These are phyloP conservation scores for Vanilla planifolia DNA, from an alignment of 106 monocot genomes.

Conservation along the genomic window DNA sequence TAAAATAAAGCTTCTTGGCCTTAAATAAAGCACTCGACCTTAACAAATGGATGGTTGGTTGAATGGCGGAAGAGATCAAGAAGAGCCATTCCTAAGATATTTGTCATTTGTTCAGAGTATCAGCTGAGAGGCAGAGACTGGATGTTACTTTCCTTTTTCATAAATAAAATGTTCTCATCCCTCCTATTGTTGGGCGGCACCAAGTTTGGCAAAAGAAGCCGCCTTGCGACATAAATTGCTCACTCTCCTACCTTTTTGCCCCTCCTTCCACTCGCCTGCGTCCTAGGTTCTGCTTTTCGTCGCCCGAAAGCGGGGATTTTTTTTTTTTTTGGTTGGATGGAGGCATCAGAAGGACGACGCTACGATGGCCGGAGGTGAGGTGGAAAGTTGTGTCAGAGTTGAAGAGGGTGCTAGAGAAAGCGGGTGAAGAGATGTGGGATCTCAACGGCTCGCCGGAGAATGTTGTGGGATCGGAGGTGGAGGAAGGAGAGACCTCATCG, in stretches of 20 bases:
- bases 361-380: background rate
- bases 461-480: constrained; percentile 7
- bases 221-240: constrained; percentile 1
- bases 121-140: background rate
- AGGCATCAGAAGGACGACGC: constrained; percentile 4
- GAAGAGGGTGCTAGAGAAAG: too few relatives aligned
- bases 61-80: background rate
- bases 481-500: background rate
- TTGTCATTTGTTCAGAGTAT: too few relatives aligned
- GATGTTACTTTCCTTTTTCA: constrained; percentile 4
- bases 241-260: background rate
- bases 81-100: too few relatives aligned
- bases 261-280: background rate
- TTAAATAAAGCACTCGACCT: background rate
- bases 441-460: constrained; percentile 15
- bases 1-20: background rate
- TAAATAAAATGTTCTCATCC: constrained; percentile 8
- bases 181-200: constrained; percentile 6
- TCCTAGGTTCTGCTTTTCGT: background rate
- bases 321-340: background rate
- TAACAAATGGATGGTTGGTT: background rate
- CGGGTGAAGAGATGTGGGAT: constrained; percentile 21
- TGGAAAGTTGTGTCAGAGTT: background rate
- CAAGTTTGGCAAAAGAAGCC: constrained; percentile 6
- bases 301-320: background rate